phyloP scores from a whole-genome alignment of 805 yeast genomes.

The Torulaspora maleeae region DNA sequence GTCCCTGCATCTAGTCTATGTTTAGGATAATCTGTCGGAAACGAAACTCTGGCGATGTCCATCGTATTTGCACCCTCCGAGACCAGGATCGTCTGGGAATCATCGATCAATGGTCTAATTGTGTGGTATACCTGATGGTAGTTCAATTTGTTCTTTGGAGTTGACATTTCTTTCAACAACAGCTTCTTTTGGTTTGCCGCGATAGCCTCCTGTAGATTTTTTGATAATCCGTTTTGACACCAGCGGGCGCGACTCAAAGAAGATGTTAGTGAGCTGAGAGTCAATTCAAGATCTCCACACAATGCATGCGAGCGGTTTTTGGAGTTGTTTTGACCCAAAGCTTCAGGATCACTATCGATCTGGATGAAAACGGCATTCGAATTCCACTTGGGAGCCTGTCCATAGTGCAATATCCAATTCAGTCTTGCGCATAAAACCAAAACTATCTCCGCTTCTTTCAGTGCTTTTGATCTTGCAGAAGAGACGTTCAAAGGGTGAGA shows the following conservation, averaged over 20 bases:
- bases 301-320: slow-evolving; percentile 40
- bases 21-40: slow-evolving; percentile 49
- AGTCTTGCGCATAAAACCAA: slow-evolving; percentile 60
- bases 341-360: slow-evolving; percentile 51
- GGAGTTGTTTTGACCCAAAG: slow-evolving; percentile 45
- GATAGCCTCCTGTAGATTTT: slow-evolving; percentile 14
- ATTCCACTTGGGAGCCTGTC: slow-evolving; percentile 51
- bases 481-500: slow-evolving; percentile 45
- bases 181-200: slow-evolving; percentile 24
- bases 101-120: slow-evolving; percentile 41
- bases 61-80: slow-evolving; percentile 77
- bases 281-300: slow-evolving; percentile 51
- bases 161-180: slow-evolving; percentile 32
- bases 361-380: slow-evolving; percentile 49
- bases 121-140: slow-evolving; percentile 53
- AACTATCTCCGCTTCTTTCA: slow-evolving; percentile 54
- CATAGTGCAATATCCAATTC: slow-evolving; percentile 72
- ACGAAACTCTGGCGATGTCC: slow-evolving; percentile 64
- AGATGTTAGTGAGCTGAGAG: slow-evolving; percentile 36
- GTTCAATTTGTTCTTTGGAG: slow-evolving; percentile 29
- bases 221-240: slow-evolving; percentile 13
- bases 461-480: slow-evolving; percentile 59
- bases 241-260: slow-evolving; percentile 20
- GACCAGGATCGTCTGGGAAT: slow-evolving; percentile 41
- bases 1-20: slow-evolving; percentile 68